Base-by-base conservation (phyloP, 2,329 filamentous ascomycete species). In the Colletotrichum spinosum region DNA sequence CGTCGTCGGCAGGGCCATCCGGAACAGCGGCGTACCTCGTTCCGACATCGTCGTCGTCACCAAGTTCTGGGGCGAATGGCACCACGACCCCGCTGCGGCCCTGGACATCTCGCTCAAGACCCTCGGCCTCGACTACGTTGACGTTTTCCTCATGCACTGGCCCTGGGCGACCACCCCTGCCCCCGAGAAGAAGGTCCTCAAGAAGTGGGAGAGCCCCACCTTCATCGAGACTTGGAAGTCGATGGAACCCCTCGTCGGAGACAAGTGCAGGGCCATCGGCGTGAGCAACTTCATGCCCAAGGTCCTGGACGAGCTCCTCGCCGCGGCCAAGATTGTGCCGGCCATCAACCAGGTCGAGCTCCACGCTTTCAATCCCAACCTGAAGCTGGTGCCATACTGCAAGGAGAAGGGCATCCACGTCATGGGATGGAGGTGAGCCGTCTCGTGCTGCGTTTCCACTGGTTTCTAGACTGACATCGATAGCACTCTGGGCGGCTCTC, bases 41-140 rank as follows among this genome's bases (percentile, higher is more conserved):
- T 69, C 68, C n/a, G 73, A 88, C 68, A 83, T 88, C 74, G 87
- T 86, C 79, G 79, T 77, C 33, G 74, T 78, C 50, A 77, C 73
- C 48, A 79, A 78, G 65, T 69, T 79, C 55, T 70, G 70, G 62
- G 71, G 71, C 53, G 13, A 89, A 70, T 74, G 72, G 50, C 64
- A 67, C 35, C 73, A 77, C 41, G 67, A 71, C 15, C 73, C 74
- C 1, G 69, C 63, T 12, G 68, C 68, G 11, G 74, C 72, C 2
- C 69, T 78, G 10, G 55, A 72, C n/a, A 65, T 58, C 10, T 76
- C 75, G 0, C 74, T 78, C 1, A 55, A 69, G 2, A 64, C 68
- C 37, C 68, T 75, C 5, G 70, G 68, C 6, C 57, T 76, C 4
- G 76, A 75, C 45, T 77, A 77, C 57, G 44, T 77, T 17, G 75